Base-by-base conservation (phyloP, 805 yeast species). In the Starmerella davenportii region DNA sequence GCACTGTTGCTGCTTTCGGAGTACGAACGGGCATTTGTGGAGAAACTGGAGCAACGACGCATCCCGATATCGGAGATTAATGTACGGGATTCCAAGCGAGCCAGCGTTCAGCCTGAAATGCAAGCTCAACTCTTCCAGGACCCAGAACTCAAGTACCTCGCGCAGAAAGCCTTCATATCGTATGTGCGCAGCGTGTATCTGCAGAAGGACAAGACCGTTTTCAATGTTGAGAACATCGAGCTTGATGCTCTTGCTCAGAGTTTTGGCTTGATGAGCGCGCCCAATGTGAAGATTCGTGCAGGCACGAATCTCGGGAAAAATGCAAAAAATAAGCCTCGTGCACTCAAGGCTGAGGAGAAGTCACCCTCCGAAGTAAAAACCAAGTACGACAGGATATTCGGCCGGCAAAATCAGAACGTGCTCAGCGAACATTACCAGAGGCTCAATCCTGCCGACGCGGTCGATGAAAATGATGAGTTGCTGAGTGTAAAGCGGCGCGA, bases 201-300 rank as follows among this genome's bases (percentile, higher is more conserved):
- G 35, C 95, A 85, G 58, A 74, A 76, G 51, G 94, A 87, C 54
- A 82, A 82, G 56, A 79, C 75, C 29, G 75, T 85, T 11, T 90
- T 90, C 61, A 72, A 78, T 47, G 67, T 84, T 30, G 79, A 74
- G 11, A 71, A 72, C 35, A 55, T 87, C 3, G 92, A 94, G 2
- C 61, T 76, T 2, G 95, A 87, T 46, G 79, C 70, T 40, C 84
- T 65, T 58, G 96, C 99, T 4, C 70, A 70, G 42, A 79, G 94
- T 3, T 58, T 85, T 35, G 99, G 99, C 8, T 66, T 90, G 32
- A 95, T 96, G 1, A 94, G 95, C 39, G 94, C 94, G 3, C 99
- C 99, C 32, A 76, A 79, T 50, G 78, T 90, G 50, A 84, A 81
- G 55, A 68, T 87, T 40, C 64, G 64, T 31, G 77, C 52, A 29